These are phyloP conservation scores for Pyrrhoderma noxium DNA, from an alignment of 1,284 basidiomycete species.

Conservation along the genomic window DNA sequence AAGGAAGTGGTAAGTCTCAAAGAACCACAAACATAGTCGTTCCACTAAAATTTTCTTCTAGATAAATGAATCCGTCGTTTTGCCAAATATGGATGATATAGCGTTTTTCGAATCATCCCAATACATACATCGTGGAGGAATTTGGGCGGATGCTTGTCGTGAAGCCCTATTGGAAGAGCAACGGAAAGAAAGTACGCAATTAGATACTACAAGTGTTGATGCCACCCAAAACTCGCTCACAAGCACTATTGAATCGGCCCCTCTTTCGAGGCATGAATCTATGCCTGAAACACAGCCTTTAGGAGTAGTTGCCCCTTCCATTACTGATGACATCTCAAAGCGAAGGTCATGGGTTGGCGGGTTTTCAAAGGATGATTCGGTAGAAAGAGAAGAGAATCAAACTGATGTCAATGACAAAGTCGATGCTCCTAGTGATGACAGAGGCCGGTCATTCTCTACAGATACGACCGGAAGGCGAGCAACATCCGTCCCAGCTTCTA, in stretches of 20 bases:
- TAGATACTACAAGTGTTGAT: slow-evolving; percentile 30
- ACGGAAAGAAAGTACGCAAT: slow-evolving; percentile 23
- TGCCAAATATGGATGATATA: slow-evolving; percentile 98
- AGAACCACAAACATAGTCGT: neutral
- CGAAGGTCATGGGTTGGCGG: slow-evolving; percentile 36
- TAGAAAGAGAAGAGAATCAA: slow-evolving; percentile 18
- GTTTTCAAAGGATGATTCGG: slow-evolving; percentile 19
- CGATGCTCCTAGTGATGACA: slow-evolving; percentile 15
- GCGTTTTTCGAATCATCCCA: slow-evolving; percentile 83
- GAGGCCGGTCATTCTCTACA: slow-evolving; percentile 9
- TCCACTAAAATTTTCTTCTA: slow-evolving; percentile 27
- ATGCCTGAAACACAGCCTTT: neutral
- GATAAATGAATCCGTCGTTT: slow-evolving; percentile 89
- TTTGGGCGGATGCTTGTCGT: slow-evolving; percentile 76
- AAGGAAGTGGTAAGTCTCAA: slow-evolving; percentile 73
- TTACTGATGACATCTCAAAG: slow-evolving; percentile 13
- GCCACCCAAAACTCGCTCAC: slow-evolving; percentile 17
- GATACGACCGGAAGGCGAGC: slow-evolving; percentile 10
- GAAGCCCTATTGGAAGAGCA: slow-evolving; percentile 19
- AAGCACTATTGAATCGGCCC: too few species aligned
- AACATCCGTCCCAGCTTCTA: slow-evolving; percentile 15
- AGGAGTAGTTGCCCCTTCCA: neutral
- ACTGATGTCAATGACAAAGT: slow-evolving; percentile 24
- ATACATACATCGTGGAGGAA: slow-evolving; percentile 74
- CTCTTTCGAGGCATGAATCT: neutral